These are phyloP conservation scores for Dalbergia cultrata DNA, from an alignment of 306 rosid genomes.

Conservation along the genomic window DNA sequence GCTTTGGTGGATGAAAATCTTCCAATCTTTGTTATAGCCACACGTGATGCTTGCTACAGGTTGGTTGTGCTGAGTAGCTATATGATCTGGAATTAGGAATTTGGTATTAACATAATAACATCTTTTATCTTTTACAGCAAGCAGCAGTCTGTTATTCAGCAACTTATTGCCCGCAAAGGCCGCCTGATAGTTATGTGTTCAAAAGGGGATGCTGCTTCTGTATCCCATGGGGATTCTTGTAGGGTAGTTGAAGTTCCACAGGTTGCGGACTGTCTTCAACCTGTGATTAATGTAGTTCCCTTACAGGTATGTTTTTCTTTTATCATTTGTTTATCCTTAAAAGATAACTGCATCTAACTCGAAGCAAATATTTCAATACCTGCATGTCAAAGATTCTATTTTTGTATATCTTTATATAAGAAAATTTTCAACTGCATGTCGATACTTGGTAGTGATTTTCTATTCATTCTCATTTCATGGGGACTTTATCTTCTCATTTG, in stretches of 20 bases:
- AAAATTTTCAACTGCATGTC: background rate
- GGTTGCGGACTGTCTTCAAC: constrained; percentile 97
- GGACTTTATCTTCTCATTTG: constrained; percentile 26
- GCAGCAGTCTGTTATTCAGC: constrained; percentile 99
- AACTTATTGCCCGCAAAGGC: constrained; percentile 97
- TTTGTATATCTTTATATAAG: background rate
- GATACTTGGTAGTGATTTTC: background rate
- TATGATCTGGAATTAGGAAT: constrained; percentile 39
- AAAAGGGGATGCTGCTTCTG: constrained; percentile 81
- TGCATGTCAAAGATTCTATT: constrained; percentile 21
- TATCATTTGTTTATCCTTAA: constrained; percentile 27
- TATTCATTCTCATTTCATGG: constrained; percentile 5
- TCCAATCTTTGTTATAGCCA: constrained; percentile 88
- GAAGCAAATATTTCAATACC: constrained; percentile 1
- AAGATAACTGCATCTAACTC: constrained; percentile 1
- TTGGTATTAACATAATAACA: constrained; percentile 30
- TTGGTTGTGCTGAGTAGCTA: constrained; percentile 51
- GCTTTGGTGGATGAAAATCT: constrained; percentile 97
- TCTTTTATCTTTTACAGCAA: constrained; percentile 69
- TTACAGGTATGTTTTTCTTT: constrained; percentile 69
- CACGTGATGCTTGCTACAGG: constrained; percentile 98
- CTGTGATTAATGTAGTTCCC: constrained; percentile 90
- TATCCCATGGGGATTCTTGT: constrained; percentile 70
- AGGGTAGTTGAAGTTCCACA: constrained; percentile 90
- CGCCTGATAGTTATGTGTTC: constrained; percentile 94